Evolutionary conservation across 345 rosid genomes (phyloP), one percentile per base, ranked within the genome.

Genomic region (Populus davidiana): DNA sequence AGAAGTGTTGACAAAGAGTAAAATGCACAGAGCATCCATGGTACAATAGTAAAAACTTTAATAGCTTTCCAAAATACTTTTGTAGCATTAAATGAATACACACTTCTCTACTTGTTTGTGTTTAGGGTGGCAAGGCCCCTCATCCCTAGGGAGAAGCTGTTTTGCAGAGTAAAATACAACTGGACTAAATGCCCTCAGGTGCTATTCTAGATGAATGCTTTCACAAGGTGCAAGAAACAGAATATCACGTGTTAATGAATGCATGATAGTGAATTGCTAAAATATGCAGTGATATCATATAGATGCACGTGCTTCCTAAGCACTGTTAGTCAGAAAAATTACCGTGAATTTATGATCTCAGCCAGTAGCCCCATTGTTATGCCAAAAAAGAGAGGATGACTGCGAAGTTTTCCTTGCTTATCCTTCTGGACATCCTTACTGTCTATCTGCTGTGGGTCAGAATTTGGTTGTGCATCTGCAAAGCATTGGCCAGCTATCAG

Each of bases 341-440:
- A 96, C 99, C 99, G 91, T 61, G 99, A 96, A 88, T 96, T 96
- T 82, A 96, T 92, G 69, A 96, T 85, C 89, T 96, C 99, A 9
- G 98, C 99, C 73, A 96, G 86, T 72, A 96, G 85, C 75, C 99
- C 97, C 98, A 96, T 86, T 50, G 99, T 77, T 41, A 94, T 87
- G 78, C 97, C 97, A 84, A 92, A 92, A 87, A 96, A 94, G 81
- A 96, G 97, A 16, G 97, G 96, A 87, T 94, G 99, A 44, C 84
- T 71, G 25, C 87, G 88, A 72, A 96, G 93, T 83, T 92, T 91
- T 77, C 81, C 83, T 78, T 81, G 91, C 76, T 81, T 75, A 79
- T 84, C 84, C 47, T 70, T 80, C 79, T 78, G 81, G 76, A 77
- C 52, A 84, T 83, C 85, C 33, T 85, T 85, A 43, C 82, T 82